phyloP scores from a whole-genome alignment of 106 monocot species.

The Dactylorhiza incarnata region DNA sequence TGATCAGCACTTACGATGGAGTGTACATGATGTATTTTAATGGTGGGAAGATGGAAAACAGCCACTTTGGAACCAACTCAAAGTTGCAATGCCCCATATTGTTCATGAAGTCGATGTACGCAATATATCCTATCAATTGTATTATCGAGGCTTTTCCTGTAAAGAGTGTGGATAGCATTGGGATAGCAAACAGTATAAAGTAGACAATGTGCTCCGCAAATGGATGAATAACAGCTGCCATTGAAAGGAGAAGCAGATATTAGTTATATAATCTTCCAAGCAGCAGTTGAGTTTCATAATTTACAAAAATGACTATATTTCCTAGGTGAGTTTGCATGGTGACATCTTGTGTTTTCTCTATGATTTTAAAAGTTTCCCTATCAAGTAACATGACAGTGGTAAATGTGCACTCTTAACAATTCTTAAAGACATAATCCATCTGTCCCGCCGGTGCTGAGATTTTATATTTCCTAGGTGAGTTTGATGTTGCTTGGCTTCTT shows the following conservation, averaged over 20 bases:
- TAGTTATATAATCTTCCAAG: neutral
- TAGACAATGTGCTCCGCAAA: slow-evolving; percentile 57
- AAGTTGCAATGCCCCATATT: slow-evolving; percentile 89
- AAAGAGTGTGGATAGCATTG: slow-evolving; percentile 24
- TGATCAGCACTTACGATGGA: slow-evolving; percentile 61
- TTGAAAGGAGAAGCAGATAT: neutral
- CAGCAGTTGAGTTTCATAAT: neutral
- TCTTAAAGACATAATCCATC: neutral
- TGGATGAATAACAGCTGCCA: slow-evolving; percentile 68
- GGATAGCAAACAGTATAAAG: slow-evolving; percentile 45
- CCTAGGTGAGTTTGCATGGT: neutral
- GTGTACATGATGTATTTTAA: slow-evolving; percentile 91
- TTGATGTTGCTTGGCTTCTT: neutral
- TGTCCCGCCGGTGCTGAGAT: too few species aligned
- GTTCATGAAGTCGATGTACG: slow-evolving; percentile 80
- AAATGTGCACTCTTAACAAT: neutral
- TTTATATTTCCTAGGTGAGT: neutral
- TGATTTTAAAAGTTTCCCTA: neutral
- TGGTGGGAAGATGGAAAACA: slow-evolving; percentile 55
- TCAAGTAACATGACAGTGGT: neutral
- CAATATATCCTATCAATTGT: slow-evolving; percentile 14
- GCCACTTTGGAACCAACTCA: slow-evolving; percentile 59
- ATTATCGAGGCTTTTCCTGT: slow-evolving; percentile 33
- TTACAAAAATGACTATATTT: neutral
- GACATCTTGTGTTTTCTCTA: neutral